Conservation (phyloP, 169 alveolate species). For the Fabrea salina region DNA sequence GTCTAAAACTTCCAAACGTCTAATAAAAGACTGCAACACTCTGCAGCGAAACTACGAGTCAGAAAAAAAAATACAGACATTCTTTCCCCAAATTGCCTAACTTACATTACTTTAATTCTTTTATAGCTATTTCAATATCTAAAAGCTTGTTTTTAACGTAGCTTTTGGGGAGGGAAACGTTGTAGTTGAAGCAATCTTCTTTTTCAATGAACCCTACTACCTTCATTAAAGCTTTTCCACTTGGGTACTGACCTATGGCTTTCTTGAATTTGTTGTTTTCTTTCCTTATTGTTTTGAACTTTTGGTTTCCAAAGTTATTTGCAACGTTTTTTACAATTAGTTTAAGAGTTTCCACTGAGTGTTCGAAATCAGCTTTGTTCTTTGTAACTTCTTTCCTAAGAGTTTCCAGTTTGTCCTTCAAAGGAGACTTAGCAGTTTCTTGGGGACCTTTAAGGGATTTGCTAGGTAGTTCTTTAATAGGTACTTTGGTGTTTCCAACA, state of each 20-base stretch:
- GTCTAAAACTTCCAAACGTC: too few relatives aligned
- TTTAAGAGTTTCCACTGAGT: conserved; percentile 1
- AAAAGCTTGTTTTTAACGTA: neutral
- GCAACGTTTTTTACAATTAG: neutral
- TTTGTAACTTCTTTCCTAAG: neutral
- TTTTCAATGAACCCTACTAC: neutral
- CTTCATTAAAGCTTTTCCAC: neutral
- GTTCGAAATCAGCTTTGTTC: neutral
- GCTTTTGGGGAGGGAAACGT: neutral
- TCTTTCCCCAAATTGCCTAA: too few relatives aligned
- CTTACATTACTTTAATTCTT: neutral
- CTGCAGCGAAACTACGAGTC: too few relatives aligned
- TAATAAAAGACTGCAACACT: too few relatives aligned
- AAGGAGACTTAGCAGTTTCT: too few relatives aligned
- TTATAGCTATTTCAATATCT: neutral
- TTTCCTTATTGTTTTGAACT: neutral
- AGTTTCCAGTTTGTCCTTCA: neutral
- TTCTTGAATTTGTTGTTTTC: neutral
- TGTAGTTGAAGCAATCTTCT: neutral
- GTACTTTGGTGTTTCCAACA: too few relatives aligned
- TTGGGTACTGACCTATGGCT: neutral
- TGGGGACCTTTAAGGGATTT: too few relatives aligned
- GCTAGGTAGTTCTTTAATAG: too few relatives aligned
- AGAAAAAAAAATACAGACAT: too few relatives aligned
- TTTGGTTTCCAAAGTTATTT: neutral